Evolutionary conservation across 1,284 basidiomycete genomes (phyloP).

Genomic region (Ustanciosporium gigantosporum): DNA sequence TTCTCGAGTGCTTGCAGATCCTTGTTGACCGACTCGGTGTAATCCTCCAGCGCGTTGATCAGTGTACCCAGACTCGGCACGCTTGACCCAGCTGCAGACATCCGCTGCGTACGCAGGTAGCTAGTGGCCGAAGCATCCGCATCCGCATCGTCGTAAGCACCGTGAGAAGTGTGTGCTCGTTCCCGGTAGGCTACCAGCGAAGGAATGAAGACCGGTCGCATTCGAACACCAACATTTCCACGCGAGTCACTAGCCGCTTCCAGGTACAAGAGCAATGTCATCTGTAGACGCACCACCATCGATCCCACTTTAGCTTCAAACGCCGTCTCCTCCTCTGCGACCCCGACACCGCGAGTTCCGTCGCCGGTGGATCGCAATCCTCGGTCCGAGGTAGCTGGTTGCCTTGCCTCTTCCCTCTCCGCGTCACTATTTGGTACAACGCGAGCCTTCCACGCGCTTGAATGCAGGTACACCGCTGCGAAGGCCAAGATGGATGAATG

Average conservation of each 20-base stretch:
- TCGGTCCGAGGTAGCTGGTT: conserved; percentile 24
- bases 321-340: conserved; percentile 26
- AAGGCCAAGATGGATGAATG: conserved; percentile 79
- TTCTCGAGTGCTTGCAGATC: conserved; percentile 72
- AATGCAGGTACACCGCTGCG: conserved; percentile 75
- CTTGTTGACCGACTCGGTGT: conserved; percentile 68
- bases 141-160: conserved; percentile 8
- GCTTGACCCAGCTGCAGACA: conserved; percentile 19
- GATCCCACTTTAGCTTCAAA: conserved; percentile 40
- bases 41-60: conserved; percentile 69
- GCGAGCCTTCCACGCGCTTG: conserved; percentile 68
- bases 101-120: conserved; percentile 18
- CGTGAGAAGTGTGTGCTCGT: conserved; percentile 21
- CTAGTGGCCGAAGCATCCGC: conserved; percentile 22
- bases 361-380: conserved; percentile 27
- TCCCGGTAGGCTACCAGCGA: conserved; percentile 36
- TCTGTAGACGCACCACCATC: conserved; percentile 38
- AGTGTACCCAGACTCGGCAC: conserved; percentile 78
- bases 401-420: conserved; percentile 68
- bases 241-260: conserved; percentile 46
- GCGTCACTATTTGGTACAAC: conserved; percentile 73
- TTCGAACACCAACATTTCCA: conserved; percentile 12
- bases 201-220: conserved; percentile 39
- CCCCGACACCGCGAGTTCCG: conserved; percentile 6
- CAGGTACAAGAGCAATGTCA: conserved; percentile 47